Base-by-base conservation (phyloP, 129 eudicot genomes). In the Glebionis coronaria region DNA sequence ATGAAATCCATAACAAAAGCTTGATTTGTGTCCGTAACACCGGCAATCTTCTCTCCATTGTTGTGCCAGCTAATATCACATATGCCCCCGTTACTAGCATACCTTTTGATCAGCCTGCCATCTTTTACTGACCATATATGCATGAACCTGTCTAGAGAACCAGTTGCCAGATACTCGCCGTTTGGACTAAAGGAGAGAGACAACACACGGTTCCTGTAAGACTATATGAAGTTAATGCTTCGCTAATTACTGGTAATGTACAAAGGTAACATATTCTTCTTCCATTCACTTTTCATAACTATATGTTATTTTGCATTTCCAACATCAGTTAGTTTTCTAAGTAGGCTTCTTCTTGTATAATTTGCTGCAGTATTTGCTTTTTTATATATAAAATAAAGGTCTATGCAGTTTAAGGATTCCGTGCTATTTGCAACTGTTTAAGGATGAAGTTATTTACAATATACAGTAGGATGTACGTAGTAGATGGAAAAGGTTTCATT, bases 81-180 rank as follows among this genome's bases (percentile, higher is more conserved):
- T 67, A 88, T 66, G 62, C 72, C 68, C 42, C 88, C 86, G 16
- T 75, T 67, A 18, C 81, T 74, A 9, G 15, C 49, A 67, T 82
- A 84, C 0, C 84, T 77, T 74, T 82, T 84, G 4, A 82, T 56
- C 10, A 84, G 79, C 72, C 59, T 84, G 23, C 82, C 77, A 8
- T 78, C 87, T 56, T 80, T 82, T 61, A 84, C 15, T 4, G 85
- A 80, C 95, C 95, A 84, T 27, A 87, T 56, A 47, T 73, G 75
- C 65, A 87, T 9, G 27, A 8, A 50, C 35, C 44, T 63, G 45
- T 87, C 95, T 63, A 56, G 35, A 1, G 84, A 87, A 44, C 95
- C 95, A 64, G 78, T 87, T 4, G 90, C 95, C 67, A 87, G 60
- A 64, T 73, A 84, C 70, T 81, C 82, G 0, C 88, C 90, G 27